These are phyloP conservation scores for Reutealis trisperma DNA, from an alignment of 345 rosid genomes.

Conservation along the genomic window DNA sequence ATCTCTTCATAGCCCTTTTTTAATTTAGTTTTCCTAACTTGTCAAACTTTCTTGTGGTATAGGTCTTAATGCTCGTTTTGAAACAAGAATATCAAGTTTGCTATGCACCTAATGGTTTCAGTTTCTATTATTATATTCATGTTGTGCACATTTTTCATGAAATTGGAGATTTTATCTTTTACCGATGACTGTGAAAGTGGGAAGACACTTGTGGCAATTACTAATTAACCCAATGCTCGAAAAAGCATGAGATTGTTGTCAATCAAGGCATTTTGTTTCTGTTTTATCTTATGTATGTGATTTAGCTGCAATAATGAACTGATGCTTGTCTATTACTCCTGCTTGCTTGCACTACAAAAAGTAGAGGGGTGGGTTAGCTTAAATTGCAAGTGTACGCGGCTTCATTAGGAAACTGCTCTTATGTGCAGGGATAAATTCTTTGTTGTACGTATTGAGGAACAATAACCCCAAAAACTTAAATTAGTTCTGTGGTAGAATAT, in stretches of 20 bases:
- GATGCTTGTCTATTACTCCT: background rate
- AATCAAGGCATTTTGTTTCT: background rate
- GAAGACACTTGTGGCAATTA: background rate
- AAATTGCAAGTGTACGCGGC: background rate
- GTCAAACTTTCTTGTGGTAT: background rate
- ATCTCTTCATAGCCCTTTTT: background rate
- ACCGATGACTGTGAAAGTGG: background rate
- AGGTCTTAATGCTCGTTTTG: background rate
- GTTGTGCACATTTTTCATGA: background rate
- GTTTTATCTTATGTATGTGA: background rate
- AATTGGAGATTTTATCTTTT: background rate
- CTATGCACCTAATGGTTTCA: background rate
- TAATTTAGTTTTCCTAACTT: background rate
- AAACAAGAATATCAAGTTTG: constrained; percentile 2
- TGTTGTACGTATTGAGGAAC: background rate
- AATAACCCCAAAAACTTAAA: background rate
- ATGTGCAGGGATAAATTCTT: background rate
- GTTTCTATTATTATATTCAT: background rate
- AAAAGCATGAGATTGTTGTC: background rate
- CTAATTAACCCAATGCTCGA: background rate
- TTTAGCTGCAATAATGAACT: background rate
- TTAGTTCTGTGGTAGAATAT: background rate
- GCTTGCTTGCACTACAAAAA: background rate
- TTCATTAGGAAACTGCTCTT: background rate
- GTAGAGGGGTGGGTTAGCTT: background rate